Evolutionary conservation across 208 protist genomes (phyloP).

Genomic region (Wallacemonas collosoma): DNA sequence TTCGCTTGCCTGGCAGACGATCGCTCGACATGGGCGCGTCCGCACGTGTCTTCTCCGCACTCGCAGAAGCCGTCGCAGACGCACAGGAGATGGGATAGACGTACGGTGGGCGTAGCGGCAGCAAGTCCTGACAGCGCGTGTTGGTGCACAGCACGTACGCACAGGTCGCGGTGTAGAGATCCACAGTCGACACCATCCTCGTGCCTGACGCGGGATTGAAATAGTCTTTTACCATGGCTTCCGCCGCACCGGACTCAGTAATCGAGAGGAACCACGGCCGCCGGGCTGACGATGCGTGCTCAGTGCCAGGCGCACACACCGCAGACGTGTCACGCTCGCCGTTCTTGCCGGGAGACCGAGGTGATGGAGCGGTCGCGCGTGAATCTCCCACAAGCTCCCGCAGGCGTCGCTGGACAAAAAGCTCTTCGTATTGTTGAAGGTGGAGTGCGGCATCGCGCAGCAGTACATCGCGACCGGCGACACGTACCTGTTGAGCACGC

Average conservation of each 20-base stretch:
- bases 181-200: constrained; percentile 44
- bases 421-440: constrained; percentile 38
- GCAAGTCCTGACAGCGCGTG: constrained; percentile 47
- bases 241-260: constrained; percentile 21
- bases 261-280: constrained; percentile 17
- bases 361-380: too few relatives aligned
- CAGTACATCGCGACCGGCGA: constrained; percentile 11
- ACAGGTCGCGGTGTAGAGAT: constrained; percentile 67
- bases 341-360: too few relatives aligned
- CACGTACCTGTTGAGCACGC: not conserved
- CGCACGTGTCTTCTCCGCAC: too few relatives aligned
- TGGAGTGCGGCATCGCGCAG: constrained; percentile 35
- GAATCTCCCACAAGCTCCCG: constrained; percentile 19
- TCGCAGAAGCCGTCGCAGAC: too few relatives aligned
- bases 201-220: constrained; percentile 20
- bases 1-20: not conserved
- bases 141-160: constrained; percentile 69
- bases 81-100: not conserved
- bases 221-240: constrained; percentile 26
- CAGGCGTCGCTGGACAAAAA: constrained; percentile 31
- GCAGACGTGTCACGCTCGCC: too few relatives aligned
- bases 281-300: not conserved
- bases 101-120: constrained; percentile 23
- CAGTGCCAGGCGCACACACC: not conserved
- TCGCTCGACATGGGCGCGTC: too few relatives aligned